Conservation (phyloP, 148 eudicot genomes). For the Arbutus unedo region DNA sequence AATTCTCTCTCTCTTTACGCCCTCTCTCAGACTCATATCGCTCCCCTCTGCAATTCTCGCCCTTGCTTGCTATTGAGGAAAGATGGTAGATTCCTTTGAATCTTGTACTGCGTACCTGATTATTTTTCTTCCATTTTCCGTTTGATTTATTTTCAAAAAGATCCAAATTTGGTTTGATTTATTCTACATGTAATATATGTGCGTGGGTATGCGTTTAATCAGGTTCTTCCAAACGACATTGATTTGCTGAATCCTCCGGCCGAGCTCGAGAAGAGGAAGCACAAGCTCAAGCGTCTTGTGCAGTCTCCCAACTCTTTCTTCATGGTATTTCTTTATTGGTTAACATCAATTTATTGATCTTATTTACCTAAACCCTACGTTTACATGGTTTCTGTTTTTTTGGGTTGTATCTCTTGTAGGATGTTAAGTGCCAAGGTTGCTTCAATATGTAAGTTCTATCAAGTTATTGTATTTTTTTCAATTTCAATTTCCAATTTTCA, state of each 20-base stretch:
- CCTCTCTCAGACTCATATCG: too few species aligned
- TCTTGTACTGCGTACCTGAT: neutral
- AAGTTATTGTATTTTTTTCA: neutral
- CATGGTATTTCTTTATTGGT: slow-evolving; percentile 14
- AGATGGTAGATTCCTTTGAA: neutral
- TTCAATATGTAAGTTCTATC: slow-evolving; percentile 27
- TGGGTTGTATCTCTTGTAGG: slow-evolving; percentile 9
- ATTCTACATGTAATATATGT: neutral
- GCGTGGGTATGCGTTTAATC: neutral
- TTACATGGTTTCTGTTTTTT: neutral
- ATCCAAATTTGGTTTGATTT: neutral
- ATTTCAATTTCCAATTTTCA: too few species aligned
- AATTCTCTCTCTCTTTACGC: too few species aligned
- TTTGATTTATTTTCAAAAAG: neutral
- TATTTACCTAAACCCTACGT: neutral
- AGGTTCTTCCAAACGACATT: slow-evolving; percentile 28
- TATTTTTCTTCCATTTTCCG: neutral
- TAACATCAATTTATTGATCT: neutral
- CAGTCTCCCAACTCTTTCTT: slow-evolving; percentile 33
- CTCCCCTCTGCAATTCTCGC: neutral
- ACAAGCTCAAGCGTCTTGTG: slow-evolving; percentile 30
- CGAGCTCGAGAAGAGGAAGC: slow-evolving; percentile 31
- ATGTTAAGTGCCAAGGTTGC: slow-evolving; percentile 31
- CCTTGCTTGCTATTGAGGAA: neutral
- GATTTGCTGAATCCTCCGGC: slow-evolving; percentile 29